These are phyloP conservation scores for Cyclotella atomus DNA, from an alignment of 108 stramenopile genomes.

Conservation along the genomic window DNA sequence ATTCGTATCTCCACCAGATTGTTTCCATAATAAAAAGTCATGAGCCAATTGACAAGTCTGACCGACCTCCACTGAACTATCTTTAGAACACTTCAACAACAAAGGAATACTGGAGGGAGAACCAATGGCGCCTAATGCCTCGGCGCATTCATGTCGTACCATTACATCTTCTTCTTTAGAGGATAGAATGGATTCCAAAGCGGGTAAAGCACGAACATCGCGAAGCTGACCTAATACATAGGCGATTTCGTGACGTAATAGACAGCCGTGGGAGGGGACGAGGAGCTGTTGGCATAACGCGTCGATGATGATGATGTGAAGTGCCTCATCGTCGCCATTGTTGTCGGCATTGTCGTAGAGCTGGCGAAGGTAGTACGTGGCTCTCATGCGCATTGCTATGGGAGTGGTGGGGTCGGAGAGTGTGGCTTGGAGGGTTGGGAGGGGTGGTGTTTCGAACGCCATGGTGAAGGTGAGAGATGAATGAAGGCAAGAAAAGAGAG, in stretches of 20 bases:
- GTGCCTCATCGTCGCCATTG: not conserved
- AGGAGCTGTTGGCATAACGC: constrained; percentile 58
- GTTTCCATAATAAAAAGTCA: constrained; percentile 79
- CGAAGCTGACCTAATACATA: constrained; percentile 98
- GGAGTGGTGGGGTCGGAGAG: constrained; percentile 59
- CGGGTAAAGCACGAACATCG: constrained; percentile 59
- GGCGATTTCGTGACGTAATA: constrained; percentile 97
- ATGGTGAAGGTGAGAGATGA: not conserved
- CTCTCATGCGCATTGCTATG: constrained; percentile 88
- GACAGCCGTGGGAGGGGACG: constrained; percentile 70
- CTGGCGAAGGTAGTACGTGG: constrained; percentile 78
- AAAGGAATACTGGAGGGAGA: constrained; percentile 43
- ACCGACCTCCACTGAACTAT: constrained; percentile 80
- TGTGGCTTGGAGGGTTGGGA: constrained; percentile 46
- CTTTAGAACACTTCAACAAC: constrained; percentile 43
- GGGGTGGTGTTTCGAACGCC: constrained; percentile 47
- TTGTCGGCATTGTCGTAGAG: constrained; percentile 28
- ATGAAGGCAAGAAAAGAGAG: too few relatives aligned
- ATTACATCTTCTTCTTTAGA: constrained; percentile 83
- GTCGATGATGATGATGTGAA: constrained; percentile 51
- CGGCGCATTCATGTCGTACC: constrained; percentile 98
- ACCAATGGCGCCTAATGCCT: constrained; percentile 90
- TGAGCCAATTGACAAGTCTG: constrained; percentile 92
- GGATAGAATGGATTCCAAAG: constrained; percentile 56
- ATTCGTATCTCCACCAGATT: constrained; percentile 12